phyloP scores from a whole-genome alignment of 2,329 filamentous ascomycete species.

The Acephala macrosclerotiorum region DNA sequence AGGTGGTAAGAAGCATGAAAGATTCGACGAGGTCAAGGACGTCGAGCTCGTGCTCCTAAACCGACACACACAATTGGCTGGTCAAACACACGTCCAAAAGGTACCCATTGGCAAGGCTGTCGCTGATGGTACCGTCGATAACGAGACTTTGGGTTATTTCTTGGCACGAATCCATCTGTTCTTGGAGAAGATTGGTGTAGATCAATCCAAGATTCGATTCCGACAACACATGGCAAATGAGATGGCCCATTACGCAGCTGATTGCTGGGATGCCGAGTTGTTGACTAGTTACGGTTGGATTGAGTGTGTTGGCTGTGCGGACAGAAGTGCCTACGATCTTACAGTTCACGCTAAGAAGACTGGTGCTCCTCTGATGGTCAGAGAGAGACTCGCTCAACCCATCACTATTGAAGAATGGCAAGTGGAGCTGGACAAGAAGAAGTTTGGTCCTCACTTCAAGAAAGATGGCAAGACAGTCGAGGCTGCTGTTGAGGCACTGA shows the following conservation, averaged over 20 bases:
- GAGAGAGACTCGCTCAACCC: constrained; percentile 81
- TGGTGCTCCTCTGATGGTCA: constrained; percentile 83
- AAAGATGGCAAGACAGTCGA: constrained; percentile 91
- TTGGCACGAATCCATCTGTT: constrained; percentile 92
- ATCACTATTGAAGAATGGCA: constrained; percentile 86
- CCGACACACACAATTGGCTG: constrained; percentile 83
- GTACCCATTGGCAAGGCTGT: constrained; percentile 89
- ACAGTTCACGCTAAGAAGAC: constrained; percentile 94
- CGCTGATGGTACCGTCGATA: constrained; percentile 83
- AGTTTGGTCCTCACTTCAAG: constrained; percentile 94
- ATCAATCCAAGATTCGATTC: constrained; percentile 89
- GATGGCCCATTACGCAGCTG: constrained; percentile 92
- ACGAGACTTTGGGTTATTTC: constrained; percentile 98
- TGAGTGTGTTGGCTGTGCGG: constrained; percentile 96
- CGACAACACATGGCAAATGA: constrained; percentile 94
- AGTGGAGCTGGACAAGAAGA: constrained; percentile 90
- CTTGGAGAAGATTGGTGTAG: constrained; percentile 86
- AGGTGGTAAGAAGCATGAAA: constrained; percentile 90
- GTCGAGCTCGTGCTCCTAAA: constrained; percentile 85
- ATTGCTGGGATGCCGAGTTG: constrained; percentile 98
- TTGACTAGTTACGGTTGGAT: constrained; percentile 95
- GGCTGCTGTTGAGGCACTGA: constrained; percentile 70
- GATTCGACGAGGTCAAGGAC: constrained; percentile 86
- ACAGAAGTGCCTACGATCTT: constrained; percentile 93
- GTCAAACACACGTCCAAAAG: constrained; percentile 77